Percentiles rank a stretch among this genome's conserved stretches.
Evolutionary conservation across 2,329 filamentous ascomycete genomes (phyloP).

Genomic region (Beauveria pseudobassiana): DNA sequence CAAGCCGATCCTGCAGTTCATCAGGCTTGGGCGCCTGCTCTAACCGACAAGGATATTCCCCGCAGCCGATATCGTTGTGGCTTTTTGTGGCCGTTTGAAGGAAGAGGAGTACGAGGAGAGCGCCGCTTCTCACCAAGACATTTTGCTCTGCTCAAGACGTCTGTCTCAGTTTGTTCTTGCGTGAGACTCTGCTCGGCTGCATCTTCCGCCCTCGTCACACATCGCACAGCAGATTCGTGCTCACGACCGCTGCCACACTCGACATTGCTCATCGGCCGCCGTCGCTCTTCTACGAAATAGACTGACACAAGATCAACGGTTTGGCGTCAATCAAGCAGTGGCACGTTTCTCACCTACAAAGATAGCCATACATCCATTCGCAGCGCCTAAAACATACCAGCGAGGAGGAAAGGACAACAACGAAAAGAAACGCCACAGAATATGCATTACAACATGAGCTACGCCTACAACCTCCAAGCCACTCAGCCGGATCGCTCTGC

Average conservation of each 20-base stretch:
- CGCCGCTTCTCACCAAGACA: neutral
- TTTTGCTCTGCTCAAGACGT: neutral
- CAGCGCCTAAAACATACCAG: neutral
- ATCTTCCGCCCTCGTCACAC: neutral
- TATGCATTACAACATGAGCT: slow-evolving; percentile 21
- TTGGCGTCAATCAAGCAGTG: neutral
- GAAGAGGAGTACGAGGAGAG: neutral
- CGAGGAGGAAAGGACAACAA: too few species aligned
- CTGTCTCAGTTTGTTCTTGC: neutral
- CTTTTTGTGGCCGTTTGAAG: neutral
- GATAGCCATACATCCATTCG: neutral
- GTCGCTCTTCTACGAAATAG: neutral
- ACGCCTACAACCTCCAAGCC: slow-evolving; percentile 16
- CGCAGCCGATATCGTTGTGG: slow-evolving; percentile 5
- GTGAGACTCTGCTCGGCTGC: neutral
- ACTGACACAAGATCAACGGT: neutral
- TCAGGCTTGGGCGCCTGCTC: neutral
- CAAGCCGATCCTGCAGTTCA: neutral
- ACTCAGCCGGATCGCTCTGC: slow-evolving; percentile 5
- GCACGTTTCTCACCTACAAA: neutral
- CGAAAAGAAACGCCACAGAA: neutral
- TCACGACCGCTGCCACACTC: neutral
- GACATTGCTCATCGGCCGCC: neutral
- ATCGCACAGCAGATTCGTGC: neutral
- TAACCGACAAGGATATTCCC: slow-evolving; percentile 2